A percentile compares a stretch with the other conserved stretches of the same genome.
phyloP scores from a whole-genome alignment of 306 rosid genomes.

The Nissolia schottii region DNA sequence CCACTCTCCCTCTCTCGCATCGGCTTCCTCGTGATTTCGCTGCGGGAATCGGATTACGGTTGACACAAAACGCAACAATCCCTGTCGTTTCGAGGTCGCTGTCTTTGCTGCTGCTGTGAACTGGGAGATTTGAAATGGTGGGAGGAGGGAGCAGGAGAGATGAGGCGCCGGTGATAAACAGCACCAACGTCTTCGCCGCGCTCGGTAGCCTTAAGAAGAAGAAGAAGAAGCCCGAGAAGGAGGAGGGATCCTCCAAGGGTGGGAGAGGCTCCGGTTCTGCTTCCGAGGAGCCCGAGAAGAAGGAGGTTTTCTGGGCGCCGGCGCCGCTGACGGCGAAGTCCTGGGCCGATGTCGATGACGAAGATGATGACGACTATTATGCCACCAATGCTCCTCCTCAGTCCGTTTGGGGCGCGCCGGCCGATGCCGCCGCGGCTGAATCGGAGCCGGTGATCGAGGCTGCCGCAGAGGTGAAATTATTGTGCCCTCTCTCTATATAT shows the following conservation, averaged over 20 bases:
- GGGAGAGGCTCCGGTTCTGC: not conserved
- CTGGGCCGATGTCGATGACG: constrained; percentile 79
- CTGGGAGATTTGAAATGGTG: constrained; percentile 37
- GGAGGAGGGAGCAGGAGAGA: constrained; percentile 65
- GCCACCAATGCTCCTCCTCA: constrained; percentile 61
- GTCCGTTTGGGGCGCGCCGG: constrained; percentile 37
- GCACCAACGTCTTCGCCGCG: constrained; percentile 69
- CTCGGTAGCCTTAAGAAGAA: constrained; percentile 71
- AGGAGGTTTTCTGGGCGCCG: constrained; percentile 65
- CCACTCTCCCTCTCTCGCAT: not conserved
- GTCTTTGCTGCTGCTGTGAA: not conserved
- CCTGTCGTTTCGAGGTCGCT: not conserved
- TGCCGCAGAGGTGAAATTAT: constrained; percentile 26
- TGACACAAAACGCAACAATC: not conserved
- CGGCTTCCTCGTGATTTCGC: not conserved
- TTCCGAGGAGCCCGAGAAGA: constrained; percentile 13
- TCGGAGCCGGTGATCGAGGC: constrained; percentile 20
- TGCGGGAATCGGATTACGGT: not conserved
- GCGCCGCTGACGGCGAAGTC: constrained; percentile 52
- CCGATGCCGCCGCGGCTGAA: not conserved
- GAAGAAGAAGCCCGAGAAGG: constrained; percentile 55
- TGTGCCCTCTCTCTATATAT: too few species aligned
- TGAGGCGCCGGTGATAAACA: constrained; percentile 44
- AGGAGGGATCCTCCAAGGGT: constrained; percentile 20
- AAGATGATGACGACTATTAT: constrained; percentile 66